Evolutionary conservation across 2,329 filamentous ascomycete genomes (phyloP).

Genomic region (Colletotrichum sp.): DNA sequence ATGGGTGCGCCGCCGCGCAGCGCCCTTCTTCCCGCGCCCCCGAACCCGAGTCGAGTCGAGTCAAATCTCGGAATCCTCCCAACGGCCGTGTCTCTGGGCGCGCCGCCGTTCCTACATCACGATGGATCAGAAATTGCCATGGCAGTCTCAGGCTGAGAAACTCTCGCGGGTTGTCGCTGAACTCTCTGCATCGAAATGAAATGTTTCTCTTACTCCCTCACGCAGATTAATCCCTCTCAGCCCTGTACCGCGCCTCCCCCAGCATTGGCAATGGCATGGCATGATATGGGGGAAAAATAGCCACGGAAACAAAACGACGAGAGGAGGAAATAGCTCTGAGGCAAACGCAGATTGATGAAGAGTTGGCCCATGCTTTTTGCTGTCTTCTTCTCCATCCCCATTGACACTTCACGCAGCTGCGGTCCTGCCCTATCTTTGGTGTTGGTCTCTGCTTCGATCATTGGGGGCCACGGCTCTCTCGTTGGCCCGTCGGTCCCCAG

Average conservation of each 20-base stretch:
- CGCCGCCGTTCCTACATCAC: neutral
- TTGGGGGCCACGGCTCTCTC: neutral
- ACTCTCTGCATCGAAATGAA: neutral
- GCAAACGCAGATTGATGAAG: neutral
- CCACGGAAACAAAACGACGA: neutral
- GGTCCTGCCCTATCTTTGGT: neutral
- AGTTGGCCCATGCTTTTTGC: neutral
- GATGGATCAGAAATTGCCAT: neutral
- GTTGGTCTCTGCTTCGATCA: neutral
- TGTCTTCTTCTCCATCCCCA: neutral
- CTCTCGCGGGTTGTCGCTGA: neutral
- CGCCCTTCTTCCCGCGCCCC: neutral
- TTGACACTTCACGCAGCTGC: neutral
- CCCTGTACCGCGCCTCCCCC: neutral
- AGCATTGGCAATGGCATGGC: neutral
- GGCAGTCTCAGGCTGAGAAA: neutral
- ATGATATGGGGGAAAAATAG: neutral
- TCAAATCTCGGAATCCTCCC: neutral
- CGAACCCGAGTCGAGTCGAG: neutral
- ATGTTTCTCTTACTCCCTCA: neutral
- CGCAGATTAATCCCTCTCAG: neutral
- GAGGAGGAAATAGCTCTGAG: neutral
- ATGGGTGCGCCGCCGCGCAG: neutral
- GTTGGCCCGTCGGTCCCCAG: neutral
- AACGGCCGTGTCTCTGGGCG: neutral